Evolutionary conservation across 176 grass and related monocot species (phyloP).

Genomic region (Oryza rufipogon): DNA sequence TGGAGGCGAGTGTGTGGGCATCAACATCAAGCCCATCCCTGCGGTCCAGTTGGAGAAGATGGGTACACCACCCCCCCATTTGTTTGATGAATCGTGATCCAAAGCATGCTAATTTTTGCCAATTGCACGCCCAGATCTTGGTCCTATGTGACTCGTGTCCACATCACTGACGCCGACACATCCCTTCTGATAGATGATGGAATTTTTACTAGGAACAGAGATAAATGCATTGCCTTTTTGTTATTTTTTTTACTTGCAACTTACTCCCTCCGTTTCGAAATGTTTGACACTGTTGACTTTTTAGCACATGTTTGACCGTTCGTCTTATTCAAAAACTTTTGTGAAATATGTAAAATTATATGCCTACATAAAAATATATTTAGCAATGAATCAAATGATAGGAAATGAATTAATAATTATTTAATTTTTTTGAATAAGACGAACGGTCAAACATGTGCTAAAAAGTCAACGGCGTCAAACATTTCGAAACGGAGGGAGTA

Average conservation of each 20-base stretch:
- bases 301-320: too few relatives aligned
- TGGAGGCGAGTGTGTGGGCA: conserved; percentile 33
- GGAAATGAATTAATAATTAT: too few relatives aligned
- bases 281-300: too few relatives aligned
- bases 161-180: not conserved
- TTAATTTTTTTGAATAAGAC: too few relatives aligned
- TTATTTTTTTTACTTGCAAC: not conserved
- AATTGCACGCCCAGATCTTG: conserved; percentile 44
- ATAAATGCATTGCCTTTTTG: not conserved
- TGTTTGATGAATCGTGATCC: conserved; percentile 8
- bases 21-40: conserved; percentile 61
- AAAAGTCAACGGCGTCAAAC: too few relatives aligned
- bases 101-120: conserved; percentile 36
- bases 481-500: too few relatives aligned
- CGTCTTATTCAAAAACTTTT: too few relatives aligned
- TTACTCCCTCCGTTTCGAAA: too few relatives aligned
- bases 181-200: not conserved
- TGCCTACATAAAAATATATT: too few relatives aligned
- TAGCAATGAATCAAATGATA: too few relatives aligned
- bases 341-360: too few relatives aligned
- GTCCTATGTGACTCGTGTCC: conserved; percentile 17
- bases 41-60: conserved; percentile 46
- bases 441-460: too few relatives aligned
- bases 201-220: not conserved
- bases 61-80: not conserved